Base-by-base conservation (phyloP, 2,329 filamentous ascomycete genomes). In the Penicillium sp. region DNA sequence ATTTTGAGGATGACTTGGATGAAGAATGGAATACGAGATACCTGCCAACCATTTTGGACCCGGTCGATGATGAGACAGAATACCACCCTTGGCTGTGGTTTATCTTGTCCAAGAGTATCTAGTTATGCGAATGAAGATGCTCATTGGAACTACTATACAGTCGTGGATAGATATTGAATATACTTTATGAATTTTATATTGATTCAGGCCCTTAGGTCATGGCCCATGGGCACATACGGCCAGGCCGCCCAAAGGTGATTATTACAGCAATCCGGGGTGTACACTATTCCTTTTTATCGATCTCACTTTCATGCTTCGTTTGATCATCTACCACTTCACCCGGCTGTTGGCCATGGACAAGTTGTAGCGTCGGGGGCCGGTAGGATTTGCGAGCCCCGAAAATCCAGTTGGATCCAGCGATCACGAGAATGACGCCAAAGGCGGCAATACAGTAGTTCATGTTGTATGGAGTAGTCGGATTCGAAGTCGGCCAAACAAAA, bases 361-460 rank as follows among this genome's bases (percentile, higher is more conserved):
- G 37, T 13, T 40, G 16, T 19, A 40, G 37, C 11, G 19, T n/a
- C 23, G 37, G 37, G 3, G 37, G 37, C 5, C 37, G 7, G 11
- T 40, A 40, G 21, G 37, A 24, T 11, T 24, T 40, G 11, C 13
- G 37, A 40, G 37, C 37, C 5, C 19, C 13, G 3, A 40, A n/a
- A 10, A 40, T 16, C 37, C 37, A 40, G 13, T 40, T 40, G 9
- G 37, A 40, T 10, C 19, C 37, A 24, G 37, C 19, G 3, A 40
- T 24, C 19, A 82, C 69, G 33, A 84, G 58, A 80, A 83, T 82
- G 18, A 83, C 74, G 0, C 79, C 82, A 59, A 84, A 83, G 3
- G 83, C 81, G 1, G 78, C 81, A 59, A 84, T 83, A 6, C 81
- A 82, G 62, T 78, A 84, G 63, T 84, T 84, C 81, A 84, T 84